These are phyloP conservation scores for Phytophthora sp. DNA, from an alignment of 352 stramenopile species.

Conservation along the genomic window DNA sequence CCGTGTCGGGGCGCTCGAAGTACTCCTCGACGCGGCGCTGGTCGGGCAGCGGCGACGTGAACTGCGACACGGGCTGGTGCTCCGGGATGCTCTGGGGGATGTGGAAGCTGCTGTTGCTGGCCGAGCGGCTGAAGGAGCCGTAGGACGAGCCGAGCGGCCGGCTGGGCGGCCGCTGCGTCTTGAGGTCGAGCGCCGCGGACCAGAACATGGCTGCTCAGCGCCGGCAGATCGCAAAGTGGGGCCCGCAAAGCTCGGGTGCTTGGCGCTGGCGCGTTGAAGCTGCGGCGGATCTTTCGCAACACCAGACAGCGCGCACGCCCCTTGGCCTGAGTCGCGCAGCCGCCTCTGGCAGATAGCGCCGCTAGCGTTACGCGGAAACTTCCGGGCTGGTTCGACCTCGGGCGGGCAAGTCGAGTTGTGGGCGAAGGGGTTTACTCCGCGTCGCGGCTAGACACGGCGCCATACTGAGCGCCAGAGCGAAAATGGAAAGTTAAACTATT, in stretches of 20 bases:
- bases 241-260: background rate
- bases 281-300: constrained; percentile 23
- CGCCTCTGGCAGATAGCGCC: background rate
- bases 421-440: constrained; percentile 13
- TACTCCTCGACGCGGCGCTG: constrained; percentile 36
- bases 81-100: constrained; percentile 82
- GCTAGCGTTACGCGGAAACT: background rate
- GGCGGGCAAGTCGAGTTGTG: constrained; percentile 5
- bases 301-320: background rate
- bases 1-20: constrained; percentile 29
- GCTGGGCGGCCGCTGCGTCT: constrained; percentile 38
- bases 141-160: constrained; percentile 42
- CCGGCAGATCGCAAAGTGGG: constrained; percentile 16
- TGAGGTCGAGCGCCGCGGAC: constrained; percentile 73
- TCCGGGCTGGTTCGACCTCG: constrained; percentile 16
- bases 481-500: constrained; percentile 30
- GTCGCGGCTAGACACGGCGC: constrained; percentile 9
- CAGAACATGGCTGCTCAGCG: constrained; percentile 60
- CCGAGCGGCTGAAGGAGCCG: constrained; percentile 60
- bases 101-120: constrained; percentile 47
- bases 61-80: constrained; percentile 69
- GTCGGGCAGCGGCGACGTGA: constrained; percentile 48
- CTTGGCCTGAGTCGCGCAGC: constrained; percentile 9
- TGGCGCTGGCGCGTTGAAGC: constrained; percentile 4
- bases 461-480: constrained; percentile 22